Evolutionary conservation across 176 grass and related monocot genomes (phyloP), one percentile per base, ranked within the genome.

Genomic region (Carex myosuroides): DNA sequence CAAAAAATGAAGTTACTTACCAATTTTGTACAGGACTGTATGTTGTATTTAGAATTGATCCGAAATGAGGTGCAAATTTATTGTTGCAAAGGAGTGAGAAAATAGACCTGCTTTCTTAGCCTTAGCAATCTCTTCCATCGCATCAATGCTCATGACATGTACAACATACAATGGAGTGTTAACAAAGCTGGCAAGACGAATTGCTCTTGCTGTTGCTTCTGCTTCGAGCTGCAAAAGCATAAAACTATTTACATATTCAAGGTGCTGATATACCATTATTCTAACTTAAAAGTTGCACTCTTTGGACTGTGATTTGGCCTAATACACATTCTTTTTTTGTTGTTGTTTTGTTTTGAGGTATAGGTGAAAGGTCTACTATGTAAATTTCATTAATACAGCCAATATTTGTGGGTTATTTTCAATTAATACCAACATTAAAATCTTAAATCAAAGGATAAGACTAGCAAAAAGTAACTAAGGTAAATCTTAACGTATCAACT

Each of bases 81-180:
- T 81, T 63, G 2, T 69, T 85, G 39, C 18, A 84, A 86, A 77
- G 50, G 35, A 80, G 26, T 39, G 81, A 48, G 6, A 37, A 39
- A 55, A 60, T 50, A 76, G 3, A 98, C 96, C 96, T 95, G 89
- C 74, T 89, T 74, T 98, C 84, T 87, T 98, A 84, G 96, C 96
- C 60, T 90, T 98, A 58, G 91, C 89, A 80, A 98, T 98, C 88
- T 98, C 96, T 63, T 93, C 96, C 96, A 98, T 92, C 17, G 93
- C 96, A 85, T 98, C 93, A 74, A 88, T 89, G 83, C 96, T 98
- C 93, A 98, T 98, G 76, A 98, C 96, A 85, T 98, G 96, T 83
- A 98, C 96, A 71, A 98, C 75, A 10, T 98, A 98, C 59, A 98
- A 64, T 3, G 96, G 96, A 4, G 96, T 98, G 81, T 98, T 95